Evolutionary conservation across 768 basidiomycete species (phyloP).

Genomic region (Mycena polygramma): DNA sequence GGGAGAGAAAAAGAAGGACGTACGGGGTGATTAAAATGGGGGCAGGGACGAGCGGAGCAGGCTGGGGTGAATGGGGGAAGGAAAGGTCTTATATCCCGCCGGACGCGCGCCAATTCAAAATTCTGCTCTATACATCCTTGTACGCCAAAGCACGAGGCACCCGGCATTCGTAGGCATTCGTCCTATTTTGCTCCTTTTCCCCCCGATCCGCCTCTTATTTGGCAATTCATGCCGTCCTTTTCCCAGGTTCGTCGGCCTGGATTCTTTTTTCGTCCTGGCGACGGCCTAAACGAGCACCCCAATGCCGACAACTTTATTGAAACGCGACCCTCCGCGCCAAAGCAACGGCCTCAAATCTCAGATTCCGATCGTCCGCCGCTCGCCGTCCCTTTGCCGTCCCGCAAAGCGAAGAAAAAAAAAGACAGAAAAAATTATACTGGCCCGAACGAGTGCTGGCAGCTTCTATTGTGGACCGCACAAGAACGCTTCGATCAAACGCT

Average conservation of each 20-base stretch:
- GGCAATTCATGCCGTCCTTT: constrained; percentile 3
- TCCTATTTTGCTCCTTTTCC: constrained; percentile 1
- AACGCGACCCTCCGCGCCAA: constrained; percentile 22
- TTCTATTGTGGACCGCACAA: constrained; percentile 1
- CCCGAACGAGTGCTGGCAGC: constrained; percentile 1
- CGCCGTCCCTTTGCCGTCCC: neutral
- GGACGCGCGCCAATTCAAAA: constrained; percentile 6
- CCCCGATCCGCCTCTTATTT: neutral
- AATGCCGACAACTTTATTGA: constrained; percentile 21
- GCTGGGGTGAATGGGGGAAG: neutral
- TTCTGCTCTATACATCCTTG: neutral
- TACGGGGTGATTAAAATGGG: constrained; percentile 17
- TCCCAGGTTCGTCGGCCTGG: constrained; percentile 4
- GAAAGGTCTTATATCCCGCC: neutral
- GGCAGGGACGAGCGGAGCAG: too few relatives aligned
- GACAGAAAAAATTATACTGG: neutral
- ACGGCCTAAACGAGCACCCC: constrained; percentile 8
- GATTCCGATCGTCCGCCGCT: constrained; percentile 16
- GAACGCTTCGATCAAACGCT: constrained; percentile 28
- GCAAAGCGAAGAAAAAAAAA: neutral
- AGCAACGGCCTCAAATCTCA: constrained; percentile 21
- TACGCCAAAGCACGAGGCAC: constrained; percentile 7
- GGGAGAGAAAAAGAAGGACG: constrained; percentile 10
- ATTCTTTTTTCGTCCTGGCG: constrained; percentile 15
- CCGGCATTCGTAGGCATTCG: neutral